A percentile compares a stretch with the other conserved stretches of the same genome.
phyloP scores from a whole-genome alignment of 1,139 yeast genomes.

The Taiozyma sp. region DNA sequence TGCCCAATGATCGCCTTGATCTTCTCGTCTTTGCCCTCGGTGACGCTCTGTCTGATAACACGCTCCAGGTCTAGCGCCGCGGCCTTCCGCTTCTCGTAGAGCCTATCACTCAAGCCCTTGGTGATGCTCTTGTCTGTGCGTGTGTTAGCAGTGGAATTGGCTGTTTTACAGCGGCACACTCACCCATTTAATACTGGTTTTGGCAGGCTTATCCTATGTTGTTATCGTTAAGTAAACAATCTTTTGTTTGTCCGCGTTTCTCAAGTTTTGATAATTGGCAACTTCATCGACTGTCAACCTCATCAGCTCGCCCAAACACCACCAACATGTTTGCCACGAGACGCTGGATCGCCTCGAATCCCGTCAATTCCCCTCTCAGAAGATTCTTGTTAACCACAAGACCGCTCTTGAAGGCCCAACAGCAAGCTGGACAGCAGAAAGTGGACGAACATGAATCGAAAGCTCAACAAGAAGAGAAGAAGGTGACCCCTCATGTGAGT shows the following conservation, averaged over 20 bases:
- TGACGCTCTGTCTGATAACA: constrained; percentile 65
- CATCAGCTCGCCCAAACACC: background rate
- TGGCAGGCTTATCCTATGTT: background rate
- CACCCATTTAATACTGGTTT: background rate
- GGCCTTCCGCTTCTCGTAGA: constrained; percentile 90
- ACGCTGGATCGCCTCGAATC: no score
- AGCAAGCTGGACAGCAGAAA: background rate
- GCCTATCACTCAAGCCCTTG: constrained; percentile 82
- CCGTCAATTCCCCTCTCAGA: background rate
- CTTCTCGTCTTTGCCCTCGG: constrained; percentile 60
- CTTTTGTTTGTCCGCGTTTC: background rate
- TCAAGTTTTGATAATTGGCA: background rate
- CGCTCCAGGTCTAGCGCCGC: constrained; percentile 91
- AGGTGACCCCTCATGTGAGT: constrained; percentile 8
- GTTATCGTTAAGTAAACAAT: background rate
- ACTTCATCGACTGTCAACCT: background rate
- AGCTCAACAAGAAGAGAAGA: background rate
- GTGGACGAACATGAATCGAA: background rate
- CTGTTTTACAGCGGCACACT: background rate
- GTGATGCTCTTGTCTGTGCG: constrained; percentile 61
- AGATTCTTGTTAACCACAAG: background rate
- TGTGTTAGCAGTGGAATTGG: background rate
- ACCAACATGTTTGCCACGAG: background rate
- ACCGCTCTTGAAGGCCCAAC: constrained; percentile 3
- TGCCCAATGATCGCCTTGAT: constrained; percentile 66